These are phyloP conservation scores for Wickerhamiella infanticola DNA, from an alignment of 1,139 yeast genomes.

Conservation along the genomic window DNA sequence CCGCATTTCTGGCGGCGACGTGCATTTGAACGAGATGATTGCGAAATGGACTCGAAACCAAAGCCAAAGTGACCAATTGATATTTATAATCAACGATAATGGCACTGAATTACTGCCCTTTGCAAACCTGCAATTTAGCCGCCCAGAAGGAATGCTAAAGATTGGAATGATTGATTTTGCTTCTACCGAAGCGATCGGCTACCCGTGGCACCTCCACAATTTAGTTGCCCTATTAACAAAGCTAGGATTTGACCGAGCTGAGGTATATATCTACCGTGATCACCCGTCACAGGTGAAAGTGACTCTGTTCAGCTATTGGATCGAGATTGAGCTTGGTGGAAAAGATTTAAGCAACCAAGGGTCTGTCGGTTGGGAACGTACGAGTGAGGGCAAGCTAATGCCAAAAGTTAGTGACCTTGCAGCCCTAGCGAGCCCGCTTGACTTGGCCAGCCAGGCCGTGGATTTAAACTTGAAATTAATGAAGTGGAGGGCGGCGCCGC, in stretches of 20 bases:
- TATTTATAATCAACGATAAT: conserved; percentile 2
- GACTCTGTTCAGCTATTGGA: conserved; percentile 18
- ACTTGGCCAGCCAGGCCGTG: conserved; percentile 79
- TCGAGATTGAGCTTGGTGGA: conserved; percentile 11
- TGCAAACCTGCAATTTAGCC: neutral
- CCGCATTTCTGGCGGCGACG: neutral
- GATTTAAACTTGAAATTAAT: conserved; percentile 77
- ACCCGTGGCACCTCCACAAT: conserved; percentile 55
- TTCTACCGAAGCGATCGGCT: conserved; percentile 27
- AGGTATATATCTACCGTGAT: conserved; percentile 26
- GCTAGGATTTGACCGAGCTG: conserved; percentile 27
- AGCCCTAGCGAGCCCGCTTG: conserved; percentile 59
- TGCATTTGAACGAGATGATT: neutral
- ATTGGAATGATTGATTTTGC: conserved; percentile 53
- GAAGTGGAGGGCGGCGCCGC: conserved; percentile 95
- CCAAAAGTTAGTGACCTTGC: conserved; percentile 79
- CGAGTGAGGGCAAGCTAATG: conserved; percentile 49
- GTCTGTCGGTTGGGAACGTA: conserved; percentile 82
- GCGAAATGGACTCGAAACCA: neutral
- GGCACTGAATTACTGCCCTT: neutral
- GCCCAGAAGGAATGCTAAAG: neutral
- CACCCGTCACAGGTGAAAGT: conserved; percentile 15
- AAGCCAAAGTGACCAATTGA: neutral
- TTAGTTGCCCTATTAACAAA: conserved; percentile 39
- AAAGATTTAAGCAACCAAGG: conserved; percentile 17